Evolutionary conservation across 179 eudicot genomes (phyloP).

Genomic region (Silene coronaria): DNA sequence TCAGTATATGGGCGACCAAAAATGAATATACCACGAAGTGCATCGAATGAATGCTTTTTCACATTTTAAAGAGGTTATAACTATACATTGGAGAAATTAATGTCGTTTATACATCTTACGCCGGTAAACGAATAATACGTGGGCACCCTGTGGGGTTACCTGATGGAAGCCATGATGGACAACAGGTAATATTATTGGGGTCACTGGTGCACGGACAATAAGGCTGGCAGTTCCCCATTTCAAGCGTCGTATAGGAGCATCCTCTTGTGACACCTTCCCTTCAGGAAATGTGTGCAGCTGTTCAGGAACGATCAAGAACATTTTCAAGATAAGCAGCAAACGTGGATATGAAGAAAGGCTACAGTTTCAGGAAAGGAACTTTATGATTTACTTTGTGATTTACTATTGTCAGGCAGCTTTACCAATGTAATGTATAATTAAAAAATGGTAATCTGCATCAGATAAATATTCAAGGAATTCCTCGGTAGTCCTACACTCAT

Average conservation of each 20-base stretch:
- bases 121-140: neutral
- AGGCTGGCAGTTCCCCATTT: constrained; percentile 99
- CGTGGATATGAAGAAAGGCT: neutral
- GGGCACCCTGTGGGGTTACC: constrained; percentile 31
- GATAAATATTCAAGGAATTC: neutral
- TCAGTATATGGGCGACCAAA: neutral
- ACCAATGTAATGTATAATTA: neutral
- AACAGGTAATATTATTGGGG: constrained; percentile 85
- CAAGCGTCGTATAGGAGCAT: constrained; percentile 68
- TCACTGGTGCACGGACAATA: constrained; percentile 73
- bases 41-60: neutral
- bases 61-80: too few relatives aligned
- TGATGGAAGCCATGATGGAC: constrained; percentile 75
- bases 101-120: neutral
- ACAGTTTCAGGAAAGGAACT: neutral
- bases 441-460: neutral
- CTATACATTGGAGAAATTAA: neutral
- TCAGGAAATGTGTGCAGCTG: constrained; percentile 95
- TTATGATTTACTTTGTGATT: neutral
- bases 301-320: constrained; percentile 16
- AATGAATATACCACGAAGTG: neutral
- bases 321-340: constrained; percentile 1
- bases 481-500: neutral
- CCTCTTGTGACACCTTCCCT: constrained; percentile 79
- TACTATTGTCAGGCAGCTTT: neutral